Conservation (phyloP, 768 basidiomycete species). For the Russula griseocarnosa region DNA sequence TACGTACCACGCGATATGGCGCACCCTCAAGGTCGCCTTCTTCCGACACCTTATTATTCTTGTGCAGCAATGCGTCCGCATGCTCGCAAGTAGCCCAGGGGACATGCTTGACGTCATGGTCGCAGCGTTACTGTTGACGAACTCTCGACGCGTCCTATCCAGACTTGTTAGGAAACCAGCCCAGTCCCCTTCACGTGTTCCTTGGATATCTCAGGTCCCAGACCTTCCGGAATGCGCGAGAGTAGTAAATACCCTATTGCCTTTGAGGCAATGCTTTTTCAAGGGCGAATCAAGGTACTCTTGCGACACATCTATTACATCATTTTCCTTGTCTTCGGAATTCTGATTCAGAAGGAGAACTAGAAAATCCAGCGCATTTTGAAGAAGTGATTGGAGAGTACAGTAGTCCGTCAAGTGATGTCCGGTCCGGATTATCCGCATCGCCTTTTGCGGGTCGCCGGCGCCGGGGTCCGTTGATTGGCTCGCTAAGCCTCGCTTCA, state of each 20-base stretch:
- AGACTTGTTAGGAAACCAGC: conserved; percentile 90
- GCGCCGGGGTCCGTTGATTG: too few species aligned
- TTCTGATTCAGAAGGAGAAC: too few species aligned
- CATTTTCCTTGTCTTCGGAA: too few species aligned
- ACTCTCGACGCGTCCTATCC: conserved; percentile 93
- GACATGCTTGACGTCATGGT: conserved; percentile 82
- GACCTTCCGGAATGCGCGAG: conserved; percentile 82
- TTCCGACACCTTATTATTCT: conserved; percentile 94
- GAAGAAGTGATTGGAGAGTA: conserved; percentile 34
- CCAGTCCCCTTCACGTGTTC: conserved; percentile 93
- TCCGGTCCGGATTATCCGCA: too few species aligned
- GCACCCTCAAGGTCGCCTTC: conserved; percentile 88
- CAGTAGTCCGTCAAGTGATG: too few species aligned
- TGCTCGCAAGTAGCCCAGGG: conserved; percentile 89
- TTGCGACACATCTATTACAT: too few species aligned
- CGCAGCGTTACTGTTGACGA: conserved; percentile 89
- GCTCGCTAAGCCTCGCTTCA: too few species aligned
- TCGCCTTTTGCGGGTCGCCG: too few species aligned
- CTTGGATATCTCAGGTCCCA: conserved; percentile 92
- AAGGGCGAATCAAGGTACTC: too few species aligned
- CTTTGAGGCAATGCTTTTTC: too few species aligned
- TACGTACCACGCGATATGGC: conserved; percentile 79
- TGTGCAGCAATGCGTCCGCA: conserved; percentile 81
- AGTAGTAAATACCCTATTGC: conserved; percentile 93
- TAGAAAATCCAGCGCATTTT: too few species aligned